A percentile compares a stretch with the other conserved stretches of the same genome.
phyloP scores from a whole-genome alignment of 768 basidiomycete genomes.

The Collybia mongolica region DNA sequence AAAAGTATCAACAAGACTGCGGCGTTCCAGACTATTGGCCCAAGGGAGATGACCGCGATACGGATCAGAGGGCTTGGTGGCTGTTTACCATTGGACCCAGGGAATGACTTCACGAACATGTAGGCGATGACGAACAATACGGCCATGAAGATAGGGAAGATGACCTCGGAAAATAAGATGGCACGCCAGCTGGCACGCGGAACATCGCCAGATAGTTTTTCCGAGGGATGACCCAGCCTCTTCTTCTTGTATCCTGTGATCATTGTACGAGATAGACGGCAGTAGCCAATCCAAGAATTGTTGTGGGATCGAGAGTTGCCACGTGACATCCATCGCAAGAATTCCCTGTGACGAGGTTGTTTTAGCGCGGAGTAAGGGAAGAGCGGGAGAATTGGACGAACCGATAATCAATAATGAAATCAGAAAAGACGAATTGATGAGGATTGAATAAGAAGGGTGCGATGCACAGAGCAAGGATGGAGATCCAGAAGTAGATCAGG shows the following conservation, averaged over 20 bases:
- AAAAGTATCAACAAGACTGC: conserved; percentile 85
- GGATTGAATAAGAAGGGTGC: conserved; percentile 99
- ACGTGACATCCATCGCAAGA: conserved; percentile 97
- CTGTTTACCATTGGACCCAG: conserved; percentile 51
- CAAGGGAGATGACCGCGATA: conserved; percentile 89
- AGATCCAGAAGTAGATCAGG: conserved; percentile 97
- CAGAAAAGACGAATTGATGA: conserved; percentile 97
- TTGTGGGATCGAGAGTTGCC: conserved; percentile 97
- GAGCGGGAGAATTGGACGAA: conserved; percentile 22
- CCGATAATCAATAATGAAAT: conserved; percentile 96
- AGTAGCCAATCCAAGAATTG: conserved; percentile 99
- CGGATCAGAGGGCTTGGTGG: conserved; percentile 87
- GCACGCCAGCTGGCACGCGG: conserved; percentile 93
- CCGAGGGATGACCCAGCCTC: conserved; percentile 93
- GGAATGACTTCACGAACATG: conserved; percentile 92
- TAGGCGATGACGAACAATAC: conserved; percentile 85
- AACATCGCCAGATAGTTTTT: conserved; percentile 93
- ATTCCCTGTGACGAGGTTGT: conserved; percentile 61
- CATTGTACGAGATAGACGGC: conserved; percentile 94
- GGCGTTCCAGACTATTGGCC: conserved; percentile 95
- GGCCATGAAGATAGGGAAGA: conserved; percentile 86
- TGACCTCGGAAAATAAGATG: conserved; percentile 82
- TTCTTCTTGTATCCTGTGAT: conserved; percentile 99
- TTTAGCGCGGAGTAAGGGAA: conserved; percentile 6
- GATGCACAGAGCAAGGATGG: conserved; percentile 87